These are phyloP conservation scores for Globisporangium spinosum DNA, from an alignment of 352 stramenopile species.

Conservation along the genomic window DNA sequence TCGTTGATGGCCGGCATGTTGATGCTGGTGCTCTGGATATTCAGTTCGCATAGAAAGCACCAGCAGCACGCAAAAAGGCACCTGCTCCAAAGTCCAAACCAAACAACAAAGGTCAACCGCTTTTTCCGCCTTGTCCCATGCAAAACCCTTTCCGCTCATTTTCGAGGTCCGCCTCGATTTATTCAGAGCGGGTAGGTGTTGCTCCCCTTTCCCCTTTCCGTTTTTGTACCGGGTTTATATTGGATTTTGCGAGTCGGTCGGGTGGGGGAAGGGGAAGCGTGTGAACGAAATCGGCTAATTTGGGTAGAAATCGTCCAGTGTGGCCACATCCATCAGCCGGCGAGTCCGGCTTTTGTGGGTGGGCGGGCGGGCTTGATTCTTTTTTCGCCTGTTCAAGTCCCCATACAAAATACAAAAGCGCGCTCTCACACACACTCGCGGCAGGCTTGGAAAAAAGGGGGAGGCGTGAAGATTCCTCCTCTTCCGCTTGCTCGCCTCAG, in stretches of 20 bases:
- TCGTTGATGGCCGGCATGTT: background rate
- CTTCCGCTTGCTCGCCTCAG: background rate
- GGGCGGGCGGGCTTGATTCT: conserved; percentile 8
- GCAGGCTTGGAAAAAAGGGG: background rate
- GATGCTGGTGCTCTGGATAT: conserved; percentile 1
- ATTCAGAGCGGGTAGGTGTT: background rate
- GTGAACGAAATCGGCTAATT: background rate
- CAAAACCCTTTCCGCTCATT: background rate
- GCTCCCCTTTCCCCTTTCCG: background rate
- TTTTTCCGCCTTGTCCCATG: background rate
- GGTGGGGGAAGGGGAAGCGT: background rate
- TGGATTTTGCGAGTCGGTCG: conserved; percentile 3
- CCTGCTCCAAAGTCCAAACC: background rate
- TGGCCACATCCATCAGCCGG: conserved; percentile 21
- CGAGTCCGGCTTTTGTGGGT: conserved; percentile 11
- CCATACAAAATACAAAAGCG: conserved; percentile 5
- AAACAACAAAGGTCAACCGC: background rate
- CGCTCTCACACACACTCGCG: background rate
- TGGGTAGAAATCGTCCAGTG: background rate
- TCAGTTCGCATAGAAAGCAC: conserved; percentile 1
- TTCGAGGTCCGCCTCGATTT: background rate
- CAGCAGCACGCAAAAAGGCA: background rate
- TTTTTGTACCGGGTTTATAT: background rate
- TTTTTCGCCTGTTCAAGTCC: background rate
- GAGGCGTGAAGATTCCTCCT: background rate